These are phyloP conservation scores for Citrus australasica DNA, from an alignment of 345 rosid genomes.

Conservation along the genomic window DNA sequence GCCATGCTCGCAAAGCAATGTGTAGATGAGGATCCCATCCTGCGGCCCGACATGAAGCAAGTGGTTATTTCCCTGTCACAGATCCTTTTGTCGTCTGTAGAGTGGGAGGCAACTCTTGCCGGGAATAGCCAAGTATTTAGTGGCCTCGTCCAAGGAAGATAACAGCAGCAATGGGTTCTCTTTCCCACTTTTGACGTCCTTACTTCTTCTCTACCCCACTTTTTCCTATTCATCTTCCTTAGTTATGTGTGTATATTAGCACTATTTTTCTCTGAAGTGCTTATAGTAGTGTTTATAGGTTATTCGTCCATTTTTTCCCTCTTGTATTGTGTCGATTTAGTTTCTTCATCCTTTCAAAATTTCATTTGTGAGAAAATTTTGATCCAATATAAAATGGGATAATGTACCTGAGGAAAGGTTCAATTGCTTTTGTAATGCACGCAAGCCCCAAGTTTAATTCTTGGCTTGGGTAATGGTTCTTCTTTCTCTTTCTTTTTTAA, in stretches of 20 bases:
- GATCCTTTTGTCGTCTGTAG: constrained; percentile 81
- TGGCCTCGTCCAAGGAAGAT: constrained; percentile 97
- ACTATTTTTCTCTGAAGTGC: not conserved
- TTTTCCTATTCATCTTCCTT: not conserved
- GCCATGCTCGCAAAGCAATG: constrained; percentile 94
- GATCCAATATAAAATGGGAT: not conserved
- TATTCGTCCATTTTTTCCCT: not conserved
- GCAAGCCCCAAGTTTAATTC: not conserved
- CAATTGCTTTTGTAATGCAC: not conserved
- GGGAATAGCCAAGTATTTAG: constrained; percentile 97
- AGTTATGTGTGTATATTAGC: constrained; percentile 8
- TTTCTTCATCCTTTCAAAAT: not conserved
- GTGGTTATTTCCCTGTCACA: constrained; percentile 85
- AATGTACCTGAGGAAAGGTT: constrained; percentile 2
- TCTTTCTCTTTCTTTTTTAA: not conserved
- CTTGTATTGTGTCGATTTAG: not conserved
- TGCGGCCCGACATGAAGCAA: constrained; percentile 97
- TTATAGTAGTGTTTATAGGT: constrained; percentile 4
- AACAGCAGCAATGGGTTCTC: constrained; percentile 4
- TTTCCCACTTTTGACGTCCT: not conserved
- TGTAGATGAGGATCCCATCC: constrained; percentile 81
- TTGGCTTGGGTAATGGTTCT: not conserved
- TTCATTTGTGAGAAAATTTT: constrained; percentile 15
- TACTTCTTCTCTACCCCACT: not conserved
- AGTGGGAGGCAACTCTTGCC: constrained; percentile 99